A percentile compares a stretch with the other conserved stretches of the same genome.
Evolutionary conservation across 179 eudicot species (phyloP).

Genomic region (Beta lomatogona): DNA sequence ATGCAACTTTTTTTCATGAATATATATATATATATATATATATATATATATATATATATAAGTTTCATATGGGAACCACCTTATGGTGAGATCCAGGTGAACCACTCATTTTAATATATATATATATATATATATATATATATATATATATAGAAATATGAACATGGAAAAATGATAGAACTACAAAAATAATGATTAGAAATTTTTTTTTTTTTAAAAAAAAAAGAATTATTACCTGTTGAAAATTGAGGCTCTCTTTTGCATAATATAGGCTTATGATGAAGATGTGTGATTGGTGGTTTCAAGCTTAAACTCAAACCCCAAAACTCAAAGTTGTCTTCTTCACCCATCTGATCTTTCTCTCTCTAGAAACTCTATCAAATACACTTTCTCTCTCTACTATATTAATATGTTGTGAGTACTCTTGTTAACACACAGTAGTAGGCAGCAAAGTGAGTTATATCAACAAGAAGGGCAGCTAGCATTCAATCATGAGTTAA

Average conservation of each 20-base stretch:
- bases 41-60: too few species aligned
- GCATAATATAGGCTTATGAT: constrained; percentile 2
- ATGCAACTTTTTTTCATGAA: too few species aligned
- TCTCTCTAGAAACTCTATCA: neutral
- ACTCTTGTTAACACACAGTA: neutral
- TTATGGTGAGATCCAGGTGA: too few species aligned
- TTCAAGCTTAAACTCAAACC: constrained; percentile 63
- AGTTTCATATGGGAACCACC: too few species aligned
- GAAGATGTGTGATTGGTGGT: constrained; percentile 36
- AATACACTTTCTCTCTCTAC: neutral
- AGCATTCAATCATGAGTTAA: constrained; percentile 38
- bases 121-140: too few species aligned
- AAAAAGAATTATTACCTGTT: constrained; percentile 11
- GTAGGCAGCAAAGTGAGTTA: neutral
- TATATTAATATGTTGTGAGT: neutral
- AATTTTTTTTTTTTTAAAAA: neutral
- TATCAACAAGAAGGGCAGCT: neutral
- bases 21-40: too few species aligned
- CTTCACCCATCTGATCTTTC: constrained; percentile 35
- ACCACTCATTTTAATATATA: too few species aligned
- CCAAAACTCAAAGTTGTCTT: constrained; percentile 46
- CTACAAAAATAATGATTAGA: neutral
- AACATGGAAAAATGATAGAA: neutral
- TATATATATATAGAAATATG: too few species aligned
- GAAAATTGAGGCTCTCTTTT: constrained; percentile 23